These are phyloP conservation scores for Trichoderma semiorbis DNA, from an alignment of 2,329 filamentous ascomycete species.

Conservation along the genomic window DNA sequence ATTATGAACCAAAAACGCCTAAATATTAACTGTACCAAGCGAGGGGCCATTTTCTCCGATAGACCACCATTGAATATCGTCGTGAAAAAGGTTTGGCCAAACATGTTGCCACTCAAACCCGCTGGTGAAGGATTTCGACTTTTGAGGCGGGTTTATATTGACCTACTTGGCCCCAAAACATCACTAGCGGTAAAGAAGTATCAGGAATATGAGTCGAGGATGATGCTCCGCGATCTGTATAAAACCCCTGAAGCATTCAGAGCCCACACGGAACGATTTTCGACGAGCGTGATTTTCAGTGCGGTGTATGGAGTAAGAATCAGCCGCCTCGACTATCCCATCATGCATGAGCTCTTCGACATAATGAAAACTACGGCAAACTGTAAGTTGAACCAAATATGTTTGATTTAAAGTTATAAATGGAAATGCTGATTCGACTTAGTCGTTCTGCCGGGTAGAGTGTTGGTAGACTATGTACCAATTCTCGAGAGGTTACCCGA, in stretches of 20 bases:
- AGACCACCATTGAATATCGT: background rate
- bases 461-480: constrained; percentile 16
- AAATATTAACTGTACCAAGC: background rate
- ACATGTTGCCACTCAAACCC: background rate
- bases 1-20: background rate
- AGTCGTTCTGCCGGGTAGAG: constrained; percentile 10
- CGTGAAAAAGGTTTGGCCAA: background rate
- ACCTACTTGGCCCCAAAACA: background rate
- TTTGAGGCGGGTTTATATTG: background rate
- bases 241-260: background rate
- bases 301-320: constrained; percentile 10
- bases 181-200: background rate
- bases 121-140: background rate
- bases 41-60: constrained; percentile 1
- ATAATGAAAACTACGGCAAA: background rate
- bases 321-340: background rate
- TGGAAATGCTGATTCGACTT: background rate
- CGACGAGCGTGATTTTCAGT: constrained; percentile 19
- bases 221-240: constrained; percentile 9
- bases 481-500: constrained; percentile 16
- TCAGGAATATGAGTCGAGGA: constrained; percentile 5
- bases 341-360: background rate
- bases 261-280: constrained; percentile 4
- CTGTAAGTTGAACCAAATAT: background rate
- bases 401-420: background rate